Evolutionary conservation across 2,329 filamentous ascomycete genomes (phyloP).

Genomic region (Phoma sp.): DNA sequence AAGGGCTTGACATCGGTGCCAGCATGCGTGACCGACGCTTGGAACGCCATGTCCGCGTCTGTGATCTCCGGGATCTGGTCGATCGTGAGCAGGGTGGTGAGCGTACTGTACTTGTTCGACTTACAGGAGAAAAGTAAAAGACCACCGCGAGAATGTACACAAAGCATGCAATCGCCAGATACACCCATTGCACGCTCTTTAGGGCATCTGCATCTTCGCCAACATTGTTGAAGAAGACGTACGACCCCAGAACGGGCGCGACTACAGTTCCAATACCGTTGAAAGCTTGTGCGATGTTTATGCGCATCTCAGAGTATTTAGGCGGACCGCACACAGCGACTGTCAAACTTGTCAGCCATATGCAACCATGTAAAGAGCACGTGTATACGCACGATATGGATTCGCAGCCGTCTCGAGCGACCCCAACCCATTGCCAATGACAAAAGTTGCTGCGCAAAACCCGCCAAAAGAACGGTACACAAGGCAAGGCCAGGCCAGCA

Average conservation of each 20-base stretch:
- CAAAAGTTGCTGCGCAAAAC: constrained; percentile 65
- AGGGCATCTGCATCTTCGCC: constrained; percentile 58
- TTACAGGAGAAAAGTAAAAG: constrained; percentile 60
- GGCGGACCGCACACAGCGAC: constrained; percentile 63
- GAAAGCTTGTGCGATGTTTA: constrained; percentile 65
- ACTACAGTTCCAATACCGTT: constrained; percentile 65
- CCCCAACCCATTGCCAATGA: constrained; percentile 59
- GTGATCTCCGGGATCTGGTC: constrained; percentile 13
- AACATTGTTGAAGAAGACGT: constrained; percentile 67
- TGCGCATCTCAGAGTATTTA: constrained; percentile 63
- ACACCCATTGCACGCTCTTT: constrained; percentile 69
- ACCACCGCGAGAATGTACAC: constrained; percentile 63
- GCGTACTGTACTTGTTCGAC: neutral
- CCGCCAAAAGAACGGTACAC: constrained; percentile 63
- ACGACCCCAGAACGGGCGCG: constrained; percentile 64
- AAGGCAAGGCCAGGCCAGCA: constrained; percentile 65
- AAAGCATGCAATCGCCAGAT: constrained; percentile 67
- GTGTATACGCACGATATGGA: constrained; percentile 42
- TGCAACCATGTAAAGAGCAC: neutral
- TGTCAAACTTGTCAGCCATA: constrained; percentile 23
- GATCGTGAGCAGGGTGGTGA: neutral
- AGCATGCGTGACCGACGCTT: constrained; percentile 49
- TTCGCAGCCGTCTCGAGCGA: constrained; percentile 67
- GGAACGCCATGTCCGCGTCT: constrained; percentile 62
- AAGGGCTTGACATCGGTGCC: constrained; percentile 58